Conservation (phyloP, 2,329 filamentous ascomycete genomes). For the Davidsoniella eucalypti region DNA sequence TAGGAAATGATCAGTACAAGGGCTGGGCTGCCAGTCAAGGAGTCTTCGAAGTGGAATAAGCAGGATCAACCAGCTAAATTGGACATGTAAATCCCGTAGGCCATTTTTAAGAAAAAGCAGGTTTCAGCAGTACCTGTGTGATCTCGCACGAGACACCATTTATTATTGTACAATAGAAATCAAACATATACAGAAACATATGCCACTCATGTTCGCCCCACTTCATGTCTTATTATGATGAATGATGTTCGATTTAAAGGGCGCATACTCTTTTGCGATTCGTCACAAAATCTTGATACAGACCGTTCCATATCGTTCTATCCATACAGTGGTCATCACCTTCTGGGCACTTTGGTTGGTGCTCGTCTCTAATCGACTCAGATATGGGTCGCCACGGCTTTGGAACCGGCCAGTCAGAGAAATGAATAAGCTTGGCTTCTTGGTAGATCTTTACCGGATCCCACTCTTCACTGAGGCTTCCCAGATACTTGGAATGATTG, state of each 20-base stretch:
- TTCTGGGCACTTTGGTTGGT: conserved; percentile 19
- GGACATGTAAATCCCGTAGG: too few relatives aligned
- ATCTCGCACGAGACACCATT: too few relatives aligned
- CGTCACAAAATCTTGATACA: conserved; percentile 33
- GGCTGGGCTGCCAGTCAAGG: conserved; percentile 1
- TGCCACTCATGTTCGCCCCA: too few relatives aligned
- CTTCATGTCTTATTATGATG: too few relatives aligned
- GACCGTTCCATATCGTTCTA: conserved; percentile 15
- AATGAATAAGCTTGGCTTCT: conserved; percentile 42
- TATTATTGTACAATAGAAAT: too few relatives aligned
- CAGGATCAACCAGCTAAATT: neutral
- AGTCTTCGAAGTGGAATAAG: neutral
- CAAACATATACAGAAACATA: too few relatives aligned
- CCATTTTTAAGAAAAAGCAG: too few relatives aligned
- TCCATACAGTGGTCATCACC: conserved; percentile 28
- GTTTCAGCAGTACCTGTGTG: too few relatives aligned
- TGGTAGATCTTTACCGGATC: conserved; percentile 33
- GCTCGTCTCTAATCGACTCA: conserved; percentile 2
- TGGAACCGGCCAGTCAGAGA: conserved; percentile 23
- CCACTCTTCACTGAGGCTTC: conserved; percentile 31
- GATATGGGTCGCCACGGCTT: conserved; percentile 32
- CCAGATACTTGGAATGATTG: conserved; percentile 28
- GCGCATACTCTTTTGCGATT: too few relatives aligned
- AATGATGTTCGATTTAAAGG: too few relatives aligned
- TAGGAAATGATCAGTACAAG: conserved; percentile 6